These are phyloP conservation scores for Salmacisia buchloeana DNA, from an alignment of 1,284 basidiomycete species.

Conservation along the genomic window DNA sequence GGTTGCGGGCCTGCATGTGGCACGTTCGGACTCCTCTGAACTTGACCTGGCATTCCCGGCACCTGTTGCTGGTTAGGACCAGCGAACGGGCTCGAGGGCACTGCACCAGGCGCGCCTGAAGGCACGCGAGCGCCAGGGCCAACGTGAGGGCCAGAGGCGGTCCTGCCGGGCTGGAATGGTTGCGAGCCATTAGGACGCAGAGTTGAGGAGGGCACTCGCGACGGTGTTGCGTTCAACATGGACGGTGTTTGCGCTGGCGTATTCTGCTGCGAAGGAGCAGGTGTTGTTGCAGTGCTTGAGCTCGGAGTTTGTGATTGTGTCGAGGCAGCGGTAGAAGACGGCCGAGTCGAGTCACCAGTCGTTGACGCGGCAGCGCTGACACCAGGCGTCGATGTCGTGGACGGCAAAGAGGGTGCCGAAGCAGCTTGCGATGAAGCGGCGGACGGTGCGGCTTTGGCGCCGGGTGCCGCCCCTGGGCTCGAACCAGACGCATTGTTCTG, in stretches of 20 bases:
- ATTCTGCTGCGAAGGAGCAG: neutral
- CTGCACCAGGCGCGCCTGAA: neutral
- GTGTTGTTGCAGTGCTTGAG: neutral
- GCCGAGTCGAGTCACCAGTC: neutral
- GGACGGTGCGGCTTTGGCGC: too few relatives aligned
- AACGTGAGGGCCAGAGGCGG: slow-evolving; percentile 27
- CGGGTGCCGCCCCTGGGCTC: too few relatives aligned
- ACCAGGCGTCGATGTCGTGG: slow-evolving; percentile 17
- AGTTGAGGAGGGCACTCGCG: slow-evolving; percentile 5
- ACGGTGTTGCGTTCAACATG: neutral
- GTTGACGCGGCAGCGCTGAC: neutral
- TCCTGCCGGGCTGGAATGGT: slow-evolving; percentile 17
- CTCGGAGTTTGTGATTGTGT: neutral
- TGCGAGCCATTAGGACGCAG: slow-evolving; percentile 4
- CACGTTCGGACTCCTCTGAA: slow-evolving; percentile 33
- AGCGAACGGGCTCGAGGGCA: neutral
- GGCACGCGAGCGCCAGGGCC: slow-evolving; percentile 15
- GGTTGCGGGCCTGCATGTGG: slow-evolving; percentile 35
- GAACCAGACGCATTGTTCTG: slow-evolving; percentile 22
- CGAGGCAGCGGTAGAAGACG: neutral
- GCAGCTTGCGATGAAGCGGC: slow-evolving; percentile 2
- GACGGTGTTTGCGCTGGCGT: slow-evolving; percentile 2
- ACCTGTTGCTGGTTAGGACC: neutral
- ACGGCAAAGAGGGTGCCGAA: slow-evolving; percentile 1
- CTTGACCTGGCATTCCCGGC: neutral